phyloP scores from a whole-genome alignment of 495 filamentous ascomycete species.

The Xylaria castorea region DNA sequence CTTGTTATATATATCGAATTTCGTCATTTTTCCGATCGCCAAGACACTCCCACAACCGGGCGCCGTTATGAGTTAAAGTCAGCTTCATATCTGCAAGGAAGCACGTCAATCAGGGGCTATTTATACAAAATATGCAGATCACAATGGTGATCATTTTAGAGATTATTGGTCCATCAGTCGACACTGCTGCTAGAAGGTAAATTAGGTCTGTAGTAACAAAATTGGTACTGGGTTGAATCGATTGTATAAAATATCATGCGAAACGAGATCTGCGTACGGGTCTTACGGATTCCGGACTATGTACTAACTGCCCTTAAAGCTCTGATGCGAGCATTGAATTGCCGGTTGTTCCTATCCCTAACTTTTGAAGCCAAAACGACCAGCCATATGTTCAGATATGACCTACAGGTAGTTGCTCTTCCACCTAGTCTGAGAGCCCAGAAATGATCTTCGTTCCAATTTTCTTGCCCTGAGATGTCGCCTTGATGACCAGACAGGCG shows the following conservation, averaged over 20 bases:
- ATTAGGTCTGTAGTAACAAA: background rate
- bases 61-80: too few species aligned
- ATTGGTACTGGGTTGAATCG: background rate
- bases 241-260: background rate
- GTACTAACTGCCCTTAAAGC: constrained; percentile 5
- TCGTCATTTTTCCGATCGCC: too few species aligned
- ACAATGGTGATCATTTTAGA: background rate
- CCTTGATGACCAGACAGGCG: constrained; percentile 4
- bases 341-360: background rate
- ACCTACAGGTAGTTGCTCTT: background rate
- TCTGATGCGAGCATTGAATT: background rate
- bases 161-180: background rate
- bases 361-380: background rate
- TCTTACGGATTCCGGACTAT: background rate
- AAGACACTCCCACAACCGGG: too few species aligned
- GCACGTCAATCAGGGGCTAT: too few species aligned
- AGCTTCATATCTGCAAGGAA: too few species aligned
- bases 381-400: background rate
- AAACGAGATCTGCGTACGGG: background rate
- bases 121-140: background rate
- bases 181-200: background rate
- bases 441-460: constrained; percentile 5
- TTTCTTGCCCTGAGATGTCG: background rate
- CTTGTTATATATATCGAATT: too few species aligned
- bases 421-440: background rate